Evolutionary conservation across 75 land plant genomes (phyloP).

Genomic region (Pinus albicaulis): DNA sequence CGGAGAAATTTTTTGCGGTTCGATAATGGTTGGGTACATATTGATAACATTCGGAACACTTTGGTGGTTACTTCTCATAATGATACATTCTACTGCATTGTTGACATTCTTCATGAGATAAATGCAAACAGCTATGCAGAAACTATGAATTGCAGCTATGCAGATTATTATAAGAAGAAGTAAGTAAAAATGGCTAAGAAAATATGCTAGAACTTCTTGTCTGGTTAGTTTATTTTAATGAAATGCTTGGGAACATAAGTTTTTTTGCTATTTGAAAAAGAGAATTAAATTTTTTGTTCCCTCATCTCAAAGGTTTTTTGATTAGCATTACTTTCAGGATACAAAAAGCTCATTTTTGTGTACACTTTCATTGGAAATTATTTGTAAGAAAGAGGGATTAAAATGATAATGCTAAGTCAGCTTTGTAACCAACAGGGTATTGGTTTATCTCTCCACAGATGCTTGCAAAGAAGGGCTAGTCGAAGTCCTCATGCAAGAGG

Average conservation of each 20-base stretch:
- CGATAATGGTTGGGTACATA: conserved; percentile 35
- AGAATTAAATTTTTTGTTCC: background rate
- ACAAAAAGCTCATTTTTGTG: background rate
- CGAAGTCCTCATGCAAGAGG: too few relatives aligned
- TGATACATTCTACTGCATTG: conserved; percentile 49
- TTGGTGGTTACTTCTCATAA: conserved; percentile 64
- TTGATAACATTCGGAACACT: conserved; percentile 38
- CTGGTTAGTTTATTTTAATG: background rate
- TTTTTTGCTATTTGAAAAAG: background rate
- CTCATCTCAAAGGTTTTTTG: background rate
- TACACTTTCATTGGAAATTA: background rate
- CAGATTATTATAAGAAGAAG: conserved; percentile 48
- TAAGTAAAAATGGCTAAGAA: conserved; percentile 21
- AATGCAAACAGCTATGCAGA: conserved; percentile 54
- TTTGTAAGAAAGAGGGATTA: too few relatives aligned
- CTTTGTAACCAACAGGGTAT: too few relatives aligned
- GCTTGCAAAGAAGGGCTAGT: too few relatives aligned
- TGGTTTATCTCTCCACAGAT: too few relatives aligned
- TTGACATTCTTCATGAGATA: conserved; percentile 46
- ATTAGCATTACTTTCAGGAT: background rate
- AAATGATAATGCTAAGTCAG: too few relatives aligned
- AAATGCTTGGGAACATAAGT: background rate
- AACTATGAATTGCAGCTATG: conserved; percentile 26
- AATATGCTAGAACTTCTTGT: background rate
- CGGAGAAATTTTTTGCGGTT: conserved; percentile 31